Percentiles rank a stretch among this genome's conserved stretches.
These are phyloP conservation scores for Pleurotus tuoliensis DNA, from an alignment of 768 basidiomycete species.

Conservation along the genomic window DNA sequence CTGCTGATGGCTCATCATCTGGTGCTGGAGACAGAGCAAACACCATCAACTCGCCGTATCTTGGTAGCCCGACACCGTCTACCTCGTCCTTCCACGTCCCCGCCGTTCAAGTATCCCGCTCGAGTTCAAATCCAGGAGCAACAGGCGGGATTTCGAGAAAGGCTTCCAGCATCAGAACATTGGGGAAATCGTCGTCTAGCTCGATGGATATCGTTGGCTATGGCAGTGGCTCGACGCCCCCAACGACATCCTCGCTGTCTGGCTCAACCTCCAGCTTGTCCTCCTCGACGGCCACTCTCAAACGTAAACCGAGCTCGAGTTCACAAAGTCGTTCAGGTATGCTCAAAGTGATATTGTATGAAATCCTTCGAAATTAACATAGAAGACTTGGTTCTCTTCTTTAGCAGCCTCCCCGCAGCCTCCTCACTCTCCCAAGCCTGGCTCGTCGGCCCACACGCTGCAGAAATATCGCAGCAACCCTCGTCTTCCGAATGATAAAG, in stretches of 20 bases:
- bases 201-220: neutral
- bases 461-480: constrained; percentile 46
- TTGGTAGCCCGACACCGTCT: constrained; percentile 2
- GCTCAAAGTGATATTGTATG: constrained; percentile 3
- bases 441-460: constrained; percentile 14
- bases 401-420: constrained; percentile 16
- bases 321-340: constrained; percentile 8
- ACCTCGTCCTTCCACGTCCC: constrained; percentile 2
- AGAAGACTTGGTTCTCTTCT: neutral
- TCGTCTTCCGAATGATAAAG: constrained; percentile 56
- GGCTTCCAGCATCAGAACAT: constrained; percentile 10
- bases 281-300: constrained; percentile 9
- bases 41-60: neutral
- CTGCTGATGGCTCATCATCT: neutral
- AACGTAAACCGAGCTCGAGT: constrained; percentile 16
- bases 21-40: neutral
- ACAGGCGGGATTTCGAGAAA: constrained; percentile 1
- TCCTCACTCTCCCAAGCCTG: constrained; percentile 13
- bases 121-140: neutral
- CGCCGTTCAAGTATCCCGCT: neutral
- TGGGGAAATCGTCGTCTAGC: constrained; percentile 6
- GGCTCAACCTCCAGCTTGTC: neutral
- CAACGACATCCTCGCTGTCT: no score
- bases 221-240: no score
- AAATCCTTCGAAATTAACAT: neutral